phyloP scores from a whole-genome alignment of 2,329 filamentous ascomycete genomes.

The Aspergillus neotritici region DNA sequence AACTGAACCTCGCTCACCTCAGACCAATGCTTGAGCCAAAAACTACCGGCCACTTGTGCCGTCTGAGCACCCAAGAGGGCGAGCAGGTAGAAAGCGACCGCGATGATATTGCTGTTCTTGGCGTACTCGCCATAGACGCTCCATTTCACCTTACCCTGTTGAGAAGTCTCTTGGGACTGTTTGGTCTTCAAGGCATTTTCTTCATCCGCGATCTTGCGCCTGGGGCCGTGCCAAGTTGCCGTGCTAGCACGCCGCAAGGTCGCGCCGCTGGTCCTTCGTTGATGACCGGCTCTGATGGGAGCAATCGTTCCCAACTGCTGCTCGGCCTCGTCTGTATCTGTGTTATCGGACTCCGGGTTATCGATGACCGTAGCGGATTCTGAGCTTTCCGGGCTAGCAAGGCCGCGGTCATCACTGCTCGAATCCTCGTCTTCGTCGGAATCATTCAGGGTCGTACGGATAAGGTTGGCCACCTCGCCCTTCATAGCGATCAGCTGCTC shows the following conservation, averaged over 20 bases:
- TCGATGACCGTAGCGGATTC: slow-evolving; percentile 50
- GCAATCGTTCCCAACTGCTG: slow-evolving; percentile 70
- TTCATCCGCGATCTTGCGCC: slow-evolving; percentile 79
- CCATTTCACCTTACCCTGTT: slow-evolving; percentile 99
- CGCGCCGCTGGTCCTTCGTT: slow-evolving; percentile 61
- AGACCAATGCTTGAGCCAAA: slow-evolving; percentile 94
- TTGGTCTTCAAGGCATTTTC: slow-evolving; percentile 67
- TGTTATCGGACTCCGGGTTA: slow-evolving; percentile 45
- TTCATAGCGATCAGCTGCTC: slow-evolving; percentile 89
- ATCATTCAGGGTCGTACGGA: slow-evolving; percentile 62
- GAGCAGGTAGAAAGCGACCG: slow-evolving; percentile 72
- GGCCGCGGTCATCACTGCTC: slow-evolving; percentile 51
- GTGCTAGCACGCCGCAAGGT: slow-evolving; percentile 87
- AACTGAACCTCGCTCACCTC: slow-evolving; percentile 63
- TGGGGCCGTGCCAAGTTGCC: slow-evolving; percentile 79
- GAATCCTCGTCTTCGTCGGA: slow-evolving; percentile 37
- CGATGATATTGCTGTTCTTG: slow-evolving; percentile 82
- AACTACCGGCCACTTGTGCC: slow-evolving; percentile 72
- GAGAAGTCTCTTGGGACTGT: slow-evolving; percentile 78
- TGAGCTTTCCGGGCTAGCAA: slow-evolving; percentile 65
- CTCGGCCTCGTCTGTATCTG: slow-evolving; percentile 57
- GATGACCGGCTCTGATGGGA: slow-evolving; percentile 64
- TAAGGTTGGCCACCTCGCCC: slow-evolving; percentile 77
- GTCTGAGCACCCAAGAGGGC: slow-evolving; percentile 76
- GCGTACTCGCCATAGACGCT: slow-evolving; percentile 90